Percentiles rank a stretch among this genome's conserved stretches.
These are phyloP conservation scores for Solanum chacoense DNA, from an alignment of 305 asterid genomes.

Conservation along the genomic window DNA sequence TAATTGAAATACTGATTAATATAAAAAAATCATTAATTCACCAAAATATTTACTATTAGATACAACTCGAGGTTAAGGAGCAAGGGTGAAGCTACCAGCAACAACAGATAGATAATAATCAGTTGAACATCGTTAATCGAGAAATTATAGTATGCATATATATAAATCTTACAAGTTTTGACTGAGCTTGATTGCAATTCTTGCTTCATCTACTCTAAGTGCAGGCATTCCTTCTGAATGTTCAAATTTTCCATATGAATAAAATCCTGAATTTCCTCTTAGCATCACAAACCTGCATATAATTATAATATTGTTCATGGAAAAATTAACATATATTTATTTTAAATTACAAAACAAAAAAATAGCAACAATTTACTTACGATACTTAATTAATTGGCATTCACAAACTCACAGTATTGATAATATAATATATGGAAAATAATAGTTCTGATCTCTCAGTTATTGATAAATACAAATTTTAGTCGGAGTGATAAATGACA, in stretches of 20 bases:
- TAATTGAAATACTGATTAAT: not conserved
- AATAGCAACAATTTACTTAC: not conserved
- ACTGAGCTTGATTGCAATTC: not conserved
- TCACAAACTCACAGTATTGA: not conserved
- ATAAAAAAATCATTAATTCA: not conserved
- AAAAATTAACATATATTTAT: not conserved
- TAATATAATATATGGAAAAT: not conserved
- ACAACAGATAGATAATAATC: not conserved
- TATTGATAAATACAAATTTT: not conserved
- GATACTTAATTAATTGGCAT: not conserved
- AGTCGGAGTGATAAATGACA: not conserved
- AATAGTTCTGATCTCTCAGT: not conserved
- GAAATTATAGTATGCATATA: not conserved
- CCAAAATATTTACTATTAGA: not conserved
- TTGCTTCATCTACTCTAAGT: not conserved
- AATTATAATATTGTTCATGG: not conserved
- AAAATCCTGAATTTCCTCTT: slow-evolving; percentile 4
- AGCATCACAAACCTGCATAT: not conserved
- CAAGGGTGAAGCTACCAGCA: not conserved
- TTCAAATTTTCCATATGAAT: slow-evolving; percentile 3
- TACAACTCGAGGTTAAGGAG: not conserved
- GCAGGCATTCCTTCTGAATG: not conserved
- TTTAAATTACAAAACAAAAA: not conserved
- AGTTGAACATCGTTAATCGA: not conserved
- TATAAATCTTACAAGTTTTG: not conserved